phyloP scores from a whole-genome alignment of 2,329 filamentous ascomycete species.

The Decorospora gaudefroyi region DNA sequence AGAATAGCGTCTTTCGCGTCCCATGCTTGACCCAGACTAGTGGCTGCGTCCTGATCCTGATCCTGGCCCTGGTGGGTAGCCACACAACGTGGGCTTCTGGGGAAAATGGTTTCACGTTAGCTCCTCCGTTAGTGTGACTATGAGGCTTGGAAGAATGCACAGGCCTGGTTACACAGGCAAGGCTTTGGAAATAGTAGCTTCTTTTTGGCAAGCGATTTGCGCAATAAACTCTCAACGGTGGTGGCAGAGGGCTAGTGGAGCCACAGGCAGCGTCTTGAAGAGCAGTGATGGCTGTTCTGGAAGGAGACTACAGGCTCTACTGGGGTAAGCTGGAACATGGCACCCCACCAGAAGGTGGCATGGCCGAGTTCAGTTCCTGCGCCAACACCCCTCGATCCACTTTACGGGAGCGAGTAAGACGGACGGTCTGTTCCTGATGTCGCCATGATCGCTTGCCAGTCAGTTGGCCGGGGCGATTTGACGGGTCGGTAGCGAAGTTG shows the following conservation, averaged over 20 bases:
- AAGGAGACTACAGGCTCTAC: constrained; percentile 29
- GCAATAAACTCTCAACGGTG: constrained; percentile 24
- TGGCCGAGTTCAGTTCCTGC: constrained; percentile 24
- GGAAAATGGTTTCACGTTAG: constrained; percentile 47
- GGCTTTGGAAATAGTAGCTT: too few relatives aligned
- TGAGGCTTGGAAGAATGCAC: constrained; percentile 27
- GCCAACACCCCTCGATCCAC: constrained; percentile 31
- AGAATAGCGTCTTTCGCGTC: constrained; percentile 36
- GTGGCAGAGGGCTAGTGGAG: constrained; percentile 22
- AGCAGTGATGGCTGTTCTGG: constrained; percentile 27
- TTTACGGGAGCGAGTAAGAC: constrained; percentile 15
- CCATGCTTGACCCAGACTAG: constrained; percentile 33
- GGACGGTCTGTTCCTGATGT: constrained; percentile 15
- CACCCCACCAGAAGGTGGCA: constrained; percentile 21
- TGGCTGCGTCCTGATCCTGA: constrained; percentile 37
- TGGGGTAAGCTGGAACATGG: constrained; percentile 22
- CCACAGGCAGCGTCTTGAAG: constrained; percentile 23
- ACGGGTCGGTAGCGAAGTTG: constrained; percentile 25
- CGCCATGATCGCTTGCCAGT: constrained; percentile 16
- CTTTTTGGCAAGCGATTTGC: too few relatives aligned
- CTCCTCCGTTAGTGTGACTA: constrained; percentile 25
- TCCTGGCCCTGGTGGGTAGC: constrained; percentile 36
- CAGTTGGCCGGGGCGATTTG: constrained; percentile 15
- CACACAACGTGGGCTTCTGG: constrained; percentile 47
- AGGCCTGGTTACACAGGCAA: constrained; percentile 16